These are phyloP conservation scores for Pecoramyces ruminantium DNA, from an alignment of 192 early-diverging fungal species.

Conservation along the genomic window DNA sequence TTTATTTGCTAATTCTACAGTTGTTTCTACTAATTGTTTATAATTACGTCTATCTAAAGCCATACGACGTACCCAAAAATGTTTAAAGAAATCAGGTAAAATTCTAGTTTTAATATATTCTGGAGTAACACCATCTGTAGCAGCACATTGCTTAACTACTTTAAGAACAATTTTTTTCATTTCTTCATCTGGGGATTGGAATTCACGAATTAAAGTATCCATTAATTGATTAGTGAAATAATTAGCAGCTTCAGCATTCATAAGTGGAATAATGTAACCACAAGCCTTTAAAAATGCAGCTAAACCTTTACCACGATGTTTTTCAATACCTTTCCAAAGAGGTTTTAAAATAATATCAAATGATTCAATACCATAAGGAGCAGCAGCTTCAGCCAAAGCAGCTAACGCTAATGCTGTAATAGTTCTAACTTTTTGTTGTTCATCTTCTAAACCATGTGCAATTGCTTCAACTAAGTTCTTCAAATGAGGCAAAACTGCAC, in stretches of 20 bases:
- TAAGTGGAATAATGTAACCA: conserved; percentile 93
- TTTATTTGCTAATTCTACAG: conserved; percentile 81
- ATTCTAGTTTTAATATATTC: conserved; percentile 78
- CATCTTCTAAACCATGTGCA: conserved; percentile 80
- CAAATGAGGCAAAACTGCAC: conserved; percentile 87
- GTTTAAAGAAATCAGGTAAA: conserved; percentile 82
- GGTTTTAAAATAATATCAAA: conserved; percentile 82
- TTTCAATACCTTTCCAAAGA: conserved; percentile 81
- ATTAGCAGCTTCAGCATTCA: conserved; percentile 89
- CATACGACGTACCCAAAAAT: conserved; percentile 97
- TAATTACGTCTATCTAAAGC: conserved; percentile 87
- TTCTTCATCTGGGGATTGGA: conserved; percentile 92
- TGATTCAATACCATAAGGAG: conserved; percentile 96
- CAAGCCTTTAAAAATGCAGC: conserved; percentile 98
- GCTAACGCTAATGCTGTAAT: conserved; percentile 87
- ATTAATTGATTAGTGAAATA: conserved; percentile 89
- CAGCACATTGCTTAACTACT: conserved; percentile 91
- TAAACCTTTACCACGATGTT: conserved; percentile 86
- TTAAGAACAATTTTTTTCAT: conserved; percentile 98
- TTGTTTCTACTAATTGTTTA: conserved; percentile 87
- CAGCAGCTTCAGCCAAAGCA: conserved; percentile 88
- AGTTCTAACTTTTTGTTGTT: conserved; percentile 90
- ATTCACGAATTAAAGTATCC: conserved; percentile 81
- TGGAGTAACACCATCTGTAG: conserved; percentile 77
- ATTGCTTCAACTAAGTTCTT: conserved; percentile 82